A percentile compares a stretch with the other conserved stretches of the same genome.
Evolutionary conservation across 768 basidiomycete species (phyloP).

Genomic region (Kwoniella bestiolae): DNA sequence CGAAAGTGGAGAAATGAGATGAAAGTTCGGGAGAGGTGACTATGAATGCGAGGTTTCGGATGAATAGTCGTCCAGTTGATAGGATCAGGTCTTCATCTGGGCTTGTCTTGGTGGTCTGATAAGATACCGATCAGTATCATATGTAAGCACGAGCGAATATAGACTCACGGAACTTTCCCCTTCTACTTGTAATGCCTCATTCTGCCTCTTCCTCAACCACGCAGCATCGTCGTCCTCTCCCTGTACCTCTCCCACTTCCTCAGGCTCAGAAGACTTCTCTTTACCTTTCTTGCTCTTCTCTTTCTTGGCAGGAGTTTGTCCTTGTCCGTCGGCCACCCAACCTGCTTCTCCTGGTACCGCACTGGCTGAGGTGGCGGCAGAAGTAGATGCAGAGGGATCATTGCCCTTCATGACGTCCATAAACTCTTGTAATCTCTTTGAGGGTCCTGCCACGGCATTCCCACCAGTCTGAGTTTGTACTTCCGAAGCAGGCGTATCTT

Average conservation of each 20-base stretch:
- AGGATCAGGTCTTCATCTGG: constrained; percentile 64
- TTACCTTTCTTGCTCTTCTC: constrained; percentile 34
- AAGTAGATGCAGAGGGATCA: constrained; percentile 26
- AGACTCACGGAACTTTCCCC: constrained; percentile 16
- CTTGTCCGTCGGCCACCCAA: constrained; percentile 39
- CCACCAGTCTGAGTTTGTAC: neutral
- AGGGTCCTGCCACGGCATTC: constrained; percentile 36
- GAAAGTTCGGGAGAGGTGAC: constrained; percentile 74
- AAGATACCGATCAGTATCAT: too few species aligned
- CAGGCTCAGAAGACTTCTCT: constrained; percentile 22
- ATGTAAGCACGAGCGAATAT: too few species aligned
- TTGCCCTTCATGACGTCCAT: constrained; percentile 71
- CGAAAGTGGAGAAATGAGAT: constrained; percentile 70
- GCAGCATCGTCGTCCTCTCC: constrained; percentile 57
- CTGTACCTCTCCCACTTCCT: constrained; percentile 18
- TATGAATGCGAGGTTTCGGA: constrained; percentile 92
- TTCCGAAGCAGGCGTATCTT: constrained; percentile 6
- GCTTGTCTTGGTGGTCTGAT: constrained; percentile 21
- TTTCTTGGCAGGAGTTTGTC: constrained; percentile 15
- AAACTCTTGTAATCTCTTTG: constrained; percentile 68
- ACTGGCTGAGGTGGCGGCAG: constrained; percentile 5
- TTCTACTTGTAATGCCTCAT: constrained; percentile 37
- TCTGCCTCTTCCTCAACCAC: constrained; percentile 55
- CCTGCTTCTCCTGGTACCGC: constrained; percentile 41
- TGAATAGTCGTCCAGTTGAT: constrained; percentile 77